Percentiles rank a stretch among this genome's conserved stretches.
phyloP scores from a whole-genome alignment of 495 filamentous ascomycete species.

The Glarea lozoyensis region DNA sequence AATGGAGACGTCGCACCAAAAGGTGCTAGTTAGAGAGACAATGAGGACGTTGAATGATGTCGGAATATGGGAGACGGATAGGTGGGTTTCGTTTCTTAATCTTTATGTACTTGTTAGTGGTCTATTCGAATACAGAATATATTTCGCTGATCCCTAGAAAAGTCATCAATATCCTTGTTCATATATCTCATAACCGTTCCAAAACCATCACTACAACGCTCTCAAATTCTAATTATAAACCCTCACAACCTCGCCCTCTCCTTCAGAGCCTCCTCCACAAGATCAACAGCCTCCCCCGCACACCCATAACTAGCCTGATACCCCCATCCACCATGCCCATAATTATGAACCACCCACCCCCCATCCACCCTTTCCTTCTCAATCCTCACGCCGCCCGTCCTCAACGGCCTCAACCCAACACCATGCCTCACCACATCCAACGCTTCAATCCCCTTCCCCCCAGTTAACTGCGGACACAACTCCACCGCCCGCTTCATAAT shows the following conservation, averaged over 20 bases:
- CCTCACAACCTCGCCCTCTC: slow-evolving; percentile 16
- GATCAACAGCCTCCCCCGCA: slow-evolving; percentile 54
- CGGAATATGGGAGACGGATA: too few species aligned
- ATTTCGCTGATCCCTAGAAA: too few species aligned
- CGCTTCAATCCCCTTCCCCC: slow-evolving; percentile 68
- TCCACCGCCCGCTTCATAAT: slow-evolving; percentile 85
- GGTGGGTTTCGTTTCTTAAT: too few species aligned
- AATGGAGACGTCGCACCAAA: too few species aligned
- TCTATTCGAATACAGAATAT: too few species aligned
- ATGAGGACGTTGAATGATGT: too few species aligned
- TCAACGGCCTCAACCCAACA: slow-evolving; percentile 75
- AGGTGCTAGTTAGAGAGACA: too few species aligned
- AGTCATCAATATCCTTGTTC: too few species aligned
- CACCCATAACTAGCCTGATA: slow-evolving; percentile 87
- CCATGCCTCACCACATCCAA: slow-evolving; percentile 82
- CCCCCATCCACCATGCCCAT: slow-evolving; percentile 91
- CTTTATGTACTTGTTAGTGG: too few species aligned
- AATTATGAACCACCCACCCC: slow-evolving; percentile 84
- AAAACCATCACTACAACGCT: too few species aligned
- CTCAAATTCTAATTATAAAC: too few species aligned
- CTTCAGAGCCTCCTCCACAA: slow-evolving; percentile 57
- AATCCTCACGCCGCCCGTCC: slow-evolving; percentile 67
- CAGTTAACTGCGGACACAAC: slow-evolving; percentile 61
- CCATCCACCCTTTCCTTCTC: slow-evolving; percentile 70
- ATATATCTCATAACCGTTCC: too few species aligned